Percentiles rank a stretch among this genome's conserved stretches.
These are phyloP conservation scores for Yamadazyma laniorum DNA, from an alignment of 805 yeast genomes.

Conservation along the genomic window DNA sequence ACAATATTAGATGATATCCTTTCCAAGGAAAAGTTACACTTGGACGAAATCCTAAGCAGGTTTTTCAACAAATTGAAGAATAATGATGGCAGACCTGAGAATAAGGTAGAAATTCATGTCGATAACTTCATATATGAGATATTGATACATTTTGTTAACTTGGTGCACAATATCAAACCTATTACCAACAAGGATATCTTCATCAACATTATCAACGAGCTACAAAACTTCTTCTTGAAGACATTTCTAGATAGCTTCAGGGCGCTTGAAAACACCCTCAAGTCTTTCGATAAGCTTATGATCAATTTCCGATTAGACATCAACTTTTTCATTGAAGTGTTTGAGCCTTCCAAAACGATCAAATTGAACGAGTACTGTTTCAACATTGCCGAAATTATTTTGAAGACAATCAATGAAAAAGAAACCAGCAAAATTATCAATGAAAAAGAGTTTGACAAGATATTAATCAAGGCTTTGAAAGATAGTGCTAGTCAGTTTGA, in stretches of 20 bases:
- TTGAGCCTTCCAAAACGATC: slow-evolving; percentile 33
- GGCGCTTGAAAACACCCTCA: slow-evolving; percentile 5
- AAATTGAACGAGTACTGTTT: slow-evolving; percentile 34
- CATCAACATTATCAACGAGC: slow-evolving; percentile 33
- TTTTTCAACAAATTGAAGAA: slow-evolving; percentile 20
- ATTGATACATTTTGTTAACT: slow-evolving; percentile 40
- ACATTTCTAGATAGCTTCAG: slow-evolving; percentile 32
- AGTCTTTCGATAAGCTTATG: slow-evolving; percentile 12
- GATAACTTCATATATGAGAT: slow-evolving; percentile 41
- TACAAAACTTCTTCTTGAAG: slow-evolving; percentile 36
- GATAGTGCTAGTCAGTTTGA: slow-evolving; percentile 29
- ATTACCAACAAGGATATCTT: slow-evolving; percentile 37
- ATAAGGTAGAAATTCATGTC: slow-evolving; percentile 18
- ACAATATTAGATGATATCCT: slow-evolving; percentile 42
- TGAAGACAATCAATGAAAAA: slow-evolving; percentile 25
- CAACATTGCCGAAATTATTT: slow-evolving; percentile 30
- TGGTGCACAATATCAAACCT: slow-evolving; percentile 40
- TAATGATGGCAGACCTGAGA: slow-evolving; percentile 3
- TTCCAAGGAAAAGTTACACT: slow-evolving; percentile 33
- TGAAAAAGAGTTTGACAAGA: slow-evolving; percentile 15
- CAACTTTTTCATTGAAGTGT: slow-evolving; percentile 38
- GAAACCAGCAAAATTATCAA: slow-evolving; percentile 15
- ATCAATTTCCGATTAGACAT: slow-evolving; percentile 36
- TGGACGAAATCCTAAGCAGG: slow-evolving; percentile 26
- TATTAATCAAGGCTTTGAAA: slow-evolving; percentile 13